phyloP scores from a whole-genome alignment of 1,284 basidiomycete species.

The Malassezia equina region DNA sequence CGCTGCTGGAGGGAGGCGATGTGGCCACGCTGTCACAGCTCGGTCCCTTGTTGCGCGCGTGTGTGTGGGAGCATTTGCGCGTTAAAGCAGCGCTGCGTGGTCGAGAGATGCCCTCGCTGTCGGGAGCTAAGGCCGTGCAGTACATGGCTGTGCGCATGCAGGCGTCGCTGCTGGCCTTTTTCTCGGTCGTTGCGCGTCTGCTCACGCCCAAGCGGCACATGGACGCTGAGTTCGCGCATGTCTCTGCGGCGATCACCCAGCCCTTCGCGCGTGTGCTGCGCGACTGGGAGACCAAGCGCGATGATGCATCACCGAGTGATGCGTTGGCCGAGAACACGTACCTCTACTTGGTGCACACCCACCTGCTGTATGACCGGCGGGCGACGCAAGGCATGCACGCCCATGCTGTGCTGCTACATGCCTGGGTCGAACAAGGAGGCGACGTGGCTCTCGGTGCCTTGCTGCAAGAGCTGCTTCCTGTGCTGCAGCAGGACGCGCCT shows the following conservation, averaged over 20 bases:
- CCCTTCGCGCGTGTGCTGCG: slow-evolving; percentile 65
- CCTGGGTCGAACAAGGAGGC: not conserved
- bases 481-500: not conserved
- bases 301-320: slow-evolving; percentile 52
- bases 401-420: slow-evolving; percentile 60
- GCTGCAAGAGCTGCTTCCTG: not conserved
- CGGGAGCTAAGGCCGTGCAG: slow-evolving; percentile 52
- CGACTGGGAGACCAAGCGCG: slow-evolving; percentile 59
- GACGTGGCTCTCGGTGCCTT: not conserved
- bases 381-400: slow-evolving; percentile 51
- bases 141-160: slow-evolving; percentile 73
- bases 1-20: slow-evolving; percentile 57
- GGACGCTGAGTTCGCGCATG: slow-evolving; percentile 67
- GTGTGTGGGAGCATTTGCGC: slow-evolving; percentile 73
- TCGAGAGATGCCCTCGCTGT: slow-evolving; percentile 14
- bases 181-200: slow-evolving; percentile 79
- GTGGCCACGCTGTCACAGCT: slow-evolving; percentile 52
- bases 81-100: slow-evolving; percentile 53
- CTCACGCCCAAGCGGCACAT: slow-evolving; percentile 66
- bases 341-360: slow-evolving; percentile 62
- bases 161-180: slow-evolving; percentile 67
- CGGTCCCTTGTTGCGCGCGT: slow-evolving; percentile 70
- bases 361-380: slow-evolving; percentile 74
- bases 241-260: slow-evolving; percentile 62
- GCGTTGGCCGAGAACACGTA: slow-evolving; percentile 54